phyloP scores from a whole-genome alignment of 371 early-diverging fungal genomes.

The Parasitella parasitica region DNA sequence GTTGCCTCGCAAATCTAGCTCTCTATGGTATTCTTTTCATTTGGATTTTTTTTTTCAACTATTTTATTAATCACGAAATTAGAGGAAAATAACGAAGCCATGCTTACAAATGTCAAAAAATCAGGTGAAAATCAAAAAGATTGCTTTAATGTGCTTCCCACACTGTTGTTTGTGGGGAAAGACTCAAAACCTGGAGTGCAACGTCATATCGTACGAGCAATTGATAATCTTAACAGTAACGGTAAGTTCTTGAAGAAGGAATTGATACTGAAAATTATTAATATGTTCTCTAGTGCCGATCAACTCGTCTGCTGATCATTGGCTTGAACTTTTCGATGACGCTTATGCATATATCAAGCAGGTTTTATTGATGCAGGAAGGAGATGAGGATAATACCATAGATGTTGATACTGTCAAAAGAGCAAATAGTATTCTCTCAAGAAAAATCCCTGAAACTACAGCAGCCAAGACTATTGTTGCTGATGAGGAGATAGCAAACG shows the following conservation, averaged over 20 bases:
- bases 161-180: conserved; percentile 44
- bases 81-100: conserved; percentile 29
- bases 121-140: conserved; percentile 1
- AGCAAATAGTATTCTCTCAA: conserved; percentile 26
- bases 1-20: conserved; percentile 58
- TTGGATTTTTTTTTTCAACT: too few species aligned
- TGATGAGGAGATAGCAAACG: background rate
- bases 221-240: conserved; percentile 43
- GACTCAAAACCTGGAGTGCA: conserved; percentile 32
- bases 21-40: conserved; percentile 44
- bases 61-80: background rate
- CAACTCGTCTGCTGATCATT: background rate
- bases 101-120: conserved; percentile 13
- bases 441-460: conserved; percentile 3
- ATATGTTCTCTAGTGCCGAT: background rate
- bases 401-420: conserved; percentile 35
- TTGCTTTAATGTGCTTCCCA: conserved; percentile 49
- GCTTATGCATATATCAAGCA: conserved; percentile 19
- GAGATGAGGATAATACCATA: background rate
- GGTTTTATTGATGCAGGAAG: conserved; percentile 8
- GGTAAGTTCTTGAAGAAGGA: conserved; percentile 17
- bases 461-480: background rate
- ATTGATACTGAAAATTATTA: background rate
- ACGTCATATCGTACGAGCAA: conserved; percentile 45
- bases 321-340: conserved; percentile 14